Base-by-base conservation (phyloP, 352 stramenopile species). In the Phytophthora fragariae region DNA sequence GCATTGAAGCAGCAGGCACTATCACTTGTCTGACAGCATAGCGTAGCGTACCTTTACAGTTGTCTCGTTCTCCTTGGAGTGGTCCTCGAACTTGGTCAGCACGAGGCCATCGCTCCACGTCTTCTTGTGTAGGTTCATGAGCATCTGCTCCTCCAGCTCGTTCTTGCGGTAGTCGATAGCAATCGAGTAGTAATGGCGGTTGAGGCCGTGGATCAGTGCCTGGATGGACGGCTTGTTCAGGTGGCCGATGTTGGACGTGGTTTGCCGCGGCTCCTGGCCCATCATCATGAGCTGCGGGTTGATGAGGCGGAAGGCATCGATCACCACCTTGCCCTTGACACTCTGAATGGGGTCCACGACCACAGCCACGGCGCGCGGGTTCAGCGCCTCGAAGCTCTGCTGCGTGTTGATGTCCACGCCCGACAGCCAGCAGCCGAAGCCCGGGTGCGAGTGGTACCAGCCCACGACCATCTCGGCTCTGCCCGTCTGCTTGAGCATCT, bases 321-420 rank as follows among this genome's bases (percentile, higher is more conserved):
- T 99, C 33, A 99, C 98, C 19, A 99, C 97, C 73, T 99, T 99
- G 58, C 98, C 97, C 84, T 99, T 99, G 50, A 99, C 97, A 85
- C 87, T 97, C 83, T 99, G 98, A 76, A 99, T 99, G 17, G 98
- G 98, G 86, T 99, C 98, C 49, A 99, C 96, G n/a, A 99, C 98
- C 14, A 99, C 89, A 14, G 98, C 97, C 19, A 99, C 98, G 2
- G 97, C 97, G 37, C 98, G 92, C 21, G 85, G 82, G 88, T 99
- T 99, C n/a, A 99, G 85, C 15, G 96, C 93, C 82, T 99, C 98
- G 76, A 99, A 99, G 65, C 92, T 98, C 83, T 97, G 96, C 80
- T 99, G 98, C 41, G 98, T 99, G 82, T 99, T 99, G 76, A 99
- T 99, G 84, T 99, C 98, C n/a, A 99, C 98, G 31, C 94, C 97